Evolutionary conservation across 2,329 filamentous ascomycete species (phyloP).

Genomic region (Chaetomiaceae sp.): DNA sequence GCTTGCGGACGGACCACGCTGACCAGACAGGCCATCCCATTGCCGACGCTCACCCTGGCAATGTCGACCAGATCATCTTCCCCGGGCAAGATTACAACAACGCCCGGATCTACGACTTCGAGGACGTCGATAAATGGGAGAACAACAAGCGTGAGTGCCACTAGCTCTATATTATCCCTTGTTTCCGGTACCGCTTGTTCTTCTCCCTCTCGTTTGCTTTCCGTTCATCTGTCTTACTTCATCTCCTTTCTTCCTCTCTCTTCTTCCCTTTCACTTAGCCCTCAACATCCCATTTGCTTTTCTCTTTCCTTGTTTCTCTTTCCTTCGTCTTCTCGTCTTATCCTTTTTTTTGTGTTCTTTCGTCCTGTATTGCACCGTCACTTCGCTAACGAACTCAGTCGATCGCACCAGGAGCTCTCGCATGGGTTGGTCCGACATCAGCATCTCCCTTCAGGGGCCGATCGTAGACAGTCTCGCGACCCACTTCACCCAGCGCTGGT

Average conservation of each 20-base stretch:
- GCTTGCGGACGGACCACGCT: background rate
- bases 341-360: too few species aligned
- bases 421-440: constrained; percentile 91
- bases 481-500: constrained; percentile 82
- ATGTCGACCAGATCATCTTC: constrained; percentile 71
- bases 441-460: constrained; percentile 67
- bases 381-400: constrained; percentile 38
- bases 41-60: constrained; percentile 72
- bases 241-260: background rate
- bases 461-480: constrained; percentile 67
- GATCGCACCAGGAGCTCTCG: constrained; percentile 71
- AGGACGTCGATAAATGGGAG: constrained; percentile 70
- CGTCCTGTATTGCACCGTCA: too few species aligned
- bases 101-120: constrained; percentile 74
- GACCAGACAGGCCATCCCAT: constrained; percentile 59
- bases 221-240: too few species aligned
- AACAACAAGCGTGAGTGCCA: constrained; percentile 62
- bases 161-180: too few species aligned
- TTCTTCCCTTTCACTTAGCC: too few species aligned
- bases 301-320: too few species aligned
- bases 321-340: too few species aligned
- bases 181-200: too few species aligned
- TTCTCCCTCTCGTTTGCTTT: too few species aligned
- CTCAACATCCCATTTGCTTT: too few species aligned
- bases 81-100: constrained; percentile 94